Evolutionary conservation across 805 yeast species (phyloP).

Genomic region (Metschnikowia gelsemii): DNA sequence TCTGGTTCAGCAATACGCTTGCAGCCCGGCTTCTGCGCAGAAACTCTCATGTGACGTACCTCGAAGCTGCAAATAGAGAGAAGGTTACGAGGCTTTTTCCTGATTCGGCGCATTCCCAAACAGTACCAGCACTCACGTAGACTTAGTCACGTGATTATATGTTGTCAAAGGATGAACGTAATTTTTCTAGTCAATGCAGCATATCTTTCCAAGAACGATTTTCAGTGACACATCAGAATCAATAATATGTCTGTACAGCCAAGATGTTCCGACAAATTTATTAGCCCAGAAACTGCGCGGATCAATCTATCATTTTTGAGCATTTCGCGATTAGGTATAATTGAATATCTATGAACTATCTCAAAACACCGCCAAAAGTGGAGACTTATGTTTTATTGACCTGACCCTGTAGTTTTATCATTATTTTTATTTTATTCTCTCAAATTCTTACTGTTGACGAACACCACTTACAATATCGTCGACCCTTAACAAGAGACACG

Average conservation of each 20-base stretch:
- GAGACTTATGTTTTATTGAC: neutral
- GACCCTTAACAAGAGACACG: slow-evolving; percentile 89
- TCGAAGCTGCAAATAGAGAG: slow-evolving; percentile 3
- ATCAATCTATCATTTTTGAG: neutral
- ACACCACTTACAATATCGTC: slow-evolving; percentile 98
- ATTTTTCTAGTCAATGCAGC: too few species aligned
- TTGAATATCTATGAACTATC: slow-evolving; percentile 3
- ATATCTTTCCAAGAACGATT: too few species aligned
- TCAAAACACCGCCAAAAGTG: neutral
- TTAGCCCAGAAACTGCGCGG: too few species aligned
- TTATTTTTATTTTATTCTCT: neutral
- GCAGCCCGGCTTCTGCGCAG: slow-evolving; percentile 8
- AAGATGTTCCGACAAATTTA: too few species aligned
- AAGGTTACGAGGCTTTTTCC: slow-evolving; percentile 8
- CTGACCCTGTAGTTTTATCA: neutral
- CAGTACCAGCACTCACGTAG: slow-evolving; percentile 7
- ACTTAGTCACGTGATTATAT: slow-evolving; percentile 7
- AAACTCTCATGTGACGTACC: slow-evolving; percentile 5
- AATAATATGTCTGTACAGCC: neutral
- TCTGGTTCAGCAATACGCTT: slow-evolving; percentile 2
- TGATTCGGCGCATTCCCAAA: slow-evolving; percentile 15
- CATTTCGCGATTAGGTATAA: slow-evolving; percentile 6
- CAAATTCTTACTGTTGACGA: slow-evolving; percentile 43
- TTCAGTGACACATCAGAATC: too few species aligned
- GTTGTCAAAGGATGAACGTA: neutral